These are phyloP conservation scores for Annulohypoxylon nitens DNA, from an alignment of 495 filamentous ascomycete genomes.

Conservation along the genomic window DNA sequence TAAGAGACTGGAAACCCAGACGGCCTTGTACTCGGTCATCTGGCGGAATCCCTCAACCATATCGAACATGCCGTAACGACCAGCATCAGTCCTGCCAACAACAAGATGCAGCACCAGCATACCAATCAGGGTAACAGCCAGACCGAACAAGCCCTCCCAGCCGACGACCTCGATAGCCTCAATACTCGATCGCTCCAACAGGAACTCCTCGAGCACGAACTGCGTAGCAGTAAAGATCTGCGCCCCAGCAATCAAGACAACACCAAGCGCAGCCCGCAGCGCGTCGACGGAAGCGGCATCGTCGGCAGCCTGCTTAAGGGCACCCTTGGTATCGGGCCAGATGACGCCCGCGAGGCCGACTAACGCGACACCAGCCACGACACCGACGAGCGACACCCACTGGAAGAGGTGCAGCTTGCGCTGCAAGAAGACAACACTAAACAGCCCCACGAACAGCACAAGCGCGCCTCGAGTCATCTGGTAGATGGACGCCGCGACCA, in stretches of 20 bases:
- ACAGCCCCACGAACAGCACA: conserved; percentile 93
- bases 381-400: conserved; percentile 88
- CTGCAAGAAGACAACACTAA: conserved; percentile 90
- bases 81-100: conserved; percentile 79
- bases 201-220: conserved; percentile 95
- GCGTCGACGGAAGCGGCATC: conserved; percentile 64
- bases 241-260: conserved; percentile 88
- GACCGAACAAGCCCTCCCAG: conserved; percentile 96
- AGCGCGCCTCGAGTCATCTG: conserved; percentile 98
- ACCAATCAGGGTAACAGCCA: conserved; percentile 80
- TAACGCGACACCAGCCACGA: conserved; percentile 87
- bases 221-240: conserved; percentile 98
- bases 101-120: conserved; percentile 84
- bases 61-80: conserved; percentile 89
- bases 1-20: conserved; percentile 79
- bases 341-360: conserved; percentile 91
- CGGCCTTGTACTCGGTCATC: conserved; percentile 74
- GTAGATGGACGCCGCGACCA: conserved; percentile 95
- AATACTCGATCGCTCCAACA: conserved; percentile 88
- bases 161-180: conserved; percentile 92
- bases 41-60: conserved; percentile 84
- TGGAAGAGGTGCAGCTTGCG: conserved; percentile 84
- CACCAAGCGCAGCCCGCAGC: conserved; percentile 80
- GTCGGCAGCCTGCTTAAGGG: conserved; percentile 45
- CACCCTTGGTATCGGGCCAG: conserved; percentile 70